Conservation (phyloP, 2,329 filamentous ascomycete species). For the Macrophomina tecta region DNA sequence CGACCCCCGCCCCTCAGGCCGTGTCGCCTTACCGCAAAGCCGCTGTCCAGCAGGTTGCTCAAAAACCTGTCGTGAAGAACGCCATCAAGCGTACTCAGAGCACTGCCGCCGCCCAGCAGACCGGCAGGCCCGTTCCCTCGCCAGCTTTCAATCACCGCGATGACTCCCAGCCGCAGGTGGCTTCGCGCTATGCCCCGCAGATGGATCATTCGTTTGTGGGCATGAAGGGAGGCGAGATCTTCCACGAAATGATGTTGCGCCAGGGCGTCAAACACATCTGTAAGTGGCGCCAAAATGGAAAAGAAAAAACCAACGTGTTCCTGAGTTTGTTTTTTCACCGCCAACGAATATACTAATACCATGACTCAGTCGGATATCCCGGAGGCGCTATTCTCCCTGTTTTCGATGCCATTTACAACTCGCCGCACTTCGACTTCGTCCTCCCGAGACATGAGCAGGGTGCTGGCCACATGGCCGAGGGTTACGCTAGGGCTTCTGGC, state of each 20-base stretch:
- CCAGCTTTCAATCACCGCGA: constrained; percentile 58
- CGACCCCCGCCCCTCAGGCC: constrained; percentile 43
- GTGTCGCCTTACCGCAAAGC: constrained; percentile 53
- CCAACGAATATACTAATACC: constrained; percentile 1
- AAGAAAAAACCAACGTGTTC: not conserved
- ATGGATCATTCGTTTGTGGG: constrained; percentile 77
- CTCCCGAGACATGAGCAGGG: constrained; percentile 96
- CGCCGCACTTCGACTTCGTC: constrained; percentile 93
- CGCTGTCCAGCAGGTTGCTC: constrained; percentile 32
- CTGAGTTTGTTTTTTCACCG: not conserved
- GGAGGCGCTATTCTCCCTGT: constrained; percentile 96
- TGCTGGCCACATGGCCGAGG: constrained; percentile 97
- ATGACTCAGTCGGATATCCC: constrained; percentile 68
- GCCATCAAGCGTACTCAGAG: constrained; percentile 50
- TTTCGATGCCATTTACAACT: constrained; percentile 99
- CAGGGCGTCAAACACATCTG: constrained; percentile 92
- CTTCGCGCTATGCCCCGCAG: constrained; percentile 50
- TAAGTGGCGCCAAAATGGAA: constrained; percentile 57
- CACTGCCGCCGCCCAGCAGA: constrained; percentile 49
- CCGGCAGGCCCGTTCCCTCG: constrained; percentile 49
- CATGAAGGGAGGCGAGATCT: constrained; percentile 93
- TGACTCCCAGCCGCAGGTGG: constrained; percentile 54
- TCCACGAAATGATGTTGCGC: constrained; percentile 98
- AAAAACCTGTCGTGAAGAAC: constrained; percentile 41
- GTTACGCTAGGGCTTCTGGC: constrained; percentile 91